Conservation (phyloP, 768 basidiomycete species). For the Rubroboletus satanas region DNA sequence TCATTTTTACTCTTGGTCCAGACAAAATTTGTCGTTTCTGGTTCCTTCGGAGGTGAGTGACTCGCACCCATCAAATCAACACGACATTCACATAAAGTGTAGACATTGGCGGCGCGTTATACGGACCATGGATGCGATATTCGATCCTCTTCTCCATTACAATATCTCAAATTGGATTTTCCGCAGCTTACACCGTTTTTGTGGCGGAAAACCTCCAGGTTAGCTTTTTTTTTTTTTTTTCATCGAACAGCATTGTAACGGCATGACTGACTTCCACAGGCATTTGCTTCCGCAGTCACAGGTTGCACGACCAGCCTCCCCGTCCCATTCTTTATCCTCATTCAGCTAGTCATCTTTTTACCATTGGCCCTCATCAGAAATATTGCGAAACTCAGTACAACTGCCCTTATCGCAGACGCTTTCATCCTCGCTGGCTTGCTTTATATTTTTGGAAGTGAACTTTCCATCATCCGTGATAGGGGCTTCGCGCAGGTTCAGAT, state of each 20-base stretch:
- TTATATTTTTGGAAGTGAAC: slow-evolving; percentile 87
- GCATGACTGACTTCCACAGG: slow-evolving; percentile 38
- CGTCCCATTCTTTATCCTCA: slow-evolving; percentile 75
- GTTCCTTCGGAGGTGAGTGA: slow-evolving; percentile 83
- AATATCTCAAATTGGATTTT: slow-evolving; percentile 87
- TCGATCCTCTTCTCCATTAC: slow-evolving; percentile 84
- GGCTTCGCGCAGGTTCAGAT: slow-evolving; percentile 78
- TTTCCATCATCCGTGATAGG: slow-evolving; percentile 55
- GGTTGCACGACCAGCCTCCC: slow-evolving; percentile 65
- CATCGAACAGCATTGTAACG: background rate
- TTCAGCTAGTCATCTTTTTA: slow-evolving; percentile 82
- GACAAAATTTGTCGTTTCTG: slow-evolving; percentile 84
- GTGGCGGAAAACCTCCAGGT: slow-evolving; percentile 85
- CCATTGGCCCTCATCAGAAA: slow-evolving; percentile 89
- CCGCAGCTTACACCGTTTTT: slow-evolving; percentile 91
- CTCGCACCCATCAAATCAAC: background rate
- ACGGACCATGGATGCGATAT: slow-evolving; percentile 91
- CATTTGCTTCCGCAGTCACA: slow-evolving; percentile 79
- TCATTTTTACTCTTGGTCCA: slow-evolving; percentile 89
- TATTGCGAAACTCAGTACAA: slow-evolving; percentile 89
- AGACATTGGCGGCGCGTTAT: slow-evolving; percentile 93
- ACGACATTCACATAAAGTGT: background rate
- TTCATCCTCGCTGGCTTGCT: slow-evolving; percentile 89
- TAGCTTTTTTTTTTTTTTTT: background rate
- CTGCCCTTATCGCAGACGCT: slow-evolving; percentile 88